Conservation (phyloP, 208 protist genomes). For the Trichomonas tenax region DNA sequence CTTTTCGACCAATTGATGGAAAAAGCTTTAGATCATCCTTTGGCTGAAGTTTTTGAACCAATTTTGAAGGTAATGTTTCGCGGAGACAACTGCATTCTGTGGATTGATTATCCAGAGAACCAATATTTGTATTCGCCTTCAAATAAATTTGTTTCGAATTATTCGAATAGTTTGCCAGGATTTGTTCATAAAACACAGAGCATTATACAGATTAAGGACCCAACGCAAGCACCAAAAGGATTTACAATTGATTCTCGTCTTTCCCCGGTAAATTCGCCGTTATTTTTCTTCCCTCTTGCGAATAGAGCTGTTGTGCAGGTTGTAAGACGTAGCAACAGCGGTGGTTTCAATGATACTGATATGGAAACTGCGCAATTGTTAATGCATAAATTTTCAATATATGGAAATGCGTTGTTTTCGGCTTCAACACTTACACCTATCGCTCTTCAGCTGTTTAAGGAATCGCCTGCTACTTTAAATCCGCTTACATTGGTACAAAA, state of each 20-base stretch:
- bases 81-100: neutral
- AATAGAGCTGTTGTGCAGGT: neutral
- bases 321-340: neutral
- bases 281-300: neutral
- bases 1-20: constrained; percentile 1
- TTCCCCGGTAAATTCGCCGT: neutral
- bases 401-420: neutral
- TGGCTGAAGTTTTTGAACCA: neutral
- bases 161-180: neutral
- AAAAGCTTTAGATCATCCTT: neutral
- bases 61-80: neutral
- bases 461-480: neutral
- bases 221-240: neutral
- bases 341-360: neutral
- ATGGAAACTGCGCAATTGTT: neutral
- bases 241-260: neutral
- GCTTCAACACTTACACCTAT: neutral
- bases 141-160: neutral
- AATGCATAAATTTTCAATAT: constrained; percentile 3
- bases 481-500: neutral
- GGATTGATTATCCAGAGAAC: neutral
- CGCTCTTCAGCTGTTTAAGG: neutral
- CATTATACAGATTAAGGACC: neutral
- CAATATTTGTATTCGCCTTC: neutral
- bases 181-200: neutral